Base-by-base conservation (phyloP, 345 rosid species). In the Corchorus olitorius region DNA sequence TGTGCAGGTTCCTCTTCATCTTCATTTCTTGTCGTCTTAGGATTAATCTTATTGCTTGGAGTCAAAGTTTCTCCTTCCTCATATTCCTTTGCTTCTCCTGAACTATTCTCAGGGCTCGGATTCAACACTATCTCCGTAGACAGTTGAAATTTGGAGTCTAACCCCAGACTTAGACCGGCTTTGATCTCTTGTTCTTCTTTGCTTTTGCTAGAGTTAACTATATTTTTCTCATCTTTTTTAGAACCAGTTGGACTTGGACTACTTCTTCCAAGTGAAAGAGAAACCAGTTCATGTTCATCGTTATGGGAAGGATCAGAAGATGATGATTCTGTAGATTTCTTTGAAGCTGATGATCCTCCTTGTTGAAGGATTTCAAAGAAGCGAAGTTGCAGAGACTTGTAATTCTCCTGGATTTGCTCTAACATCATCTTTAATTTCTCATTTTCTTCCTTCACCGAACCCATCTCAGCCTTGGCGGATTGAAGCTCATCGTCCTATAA, bases 261-360 rank as follows among this genome's bases (percentile, higher is more conserved):
- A 64, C 80, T 82, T 76, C 89, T 90, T 72, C 98, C 98, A 6
- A 94, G 93, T 37, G 85, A 86, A 84, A 94, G 97, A 6, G 94
- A 94, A 48, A 92, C 94, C 0, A 90, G 87, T 27, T 87, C 89
- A 4, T 76, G 78, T 34, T 78, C 83, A 5, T 62, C 58, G 59
- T 72, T 77, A 19, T 79, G 76, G 1, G 72, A 70, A 45, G 83
- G 60, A 27, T 27, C 27, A 27, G 27, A 27, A 60, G 73, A 50
- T 34, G 73, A 49, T 34, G 82, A 75, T 41, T 70, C 55, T 64
- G 58, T 34, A 3, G 84, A 48, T 39, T 78, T 79, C 43, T 78
- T 81, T 49, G 81, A 6, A 59, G 82, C 73, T 27, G 27, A 27
- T 27, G 27, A 27, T 27, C 27, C 27, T 67, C 84, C 89, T 65